Conservation (phyloP, 78 protist genomes). For the Cavenderia fasciculata region DNA sequence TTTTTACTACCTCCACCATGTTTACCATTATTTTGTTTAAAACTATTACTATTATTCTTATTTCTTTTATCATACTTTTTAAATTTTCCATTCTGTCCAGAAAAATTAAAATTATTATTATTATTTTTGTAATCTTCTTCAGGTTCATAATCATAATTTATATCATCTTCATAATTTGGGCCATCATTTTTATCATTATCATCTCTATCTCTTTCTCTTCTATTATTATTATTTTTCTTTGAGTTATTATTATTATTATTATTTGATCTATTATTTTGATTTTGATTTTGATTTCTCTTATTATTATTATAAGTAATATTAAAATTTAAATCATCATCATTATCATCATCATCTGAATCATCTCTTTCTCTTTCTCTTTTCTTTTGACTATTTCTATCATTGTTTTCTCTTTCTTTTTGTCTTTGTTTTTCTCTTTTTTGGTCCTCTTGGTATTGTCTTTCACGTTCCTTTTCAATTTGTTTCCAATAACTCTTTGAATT, state of each 20-base stretch:
- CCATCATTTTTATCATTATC: too few species aligned
- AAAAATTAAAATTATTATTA: too few species aligned
- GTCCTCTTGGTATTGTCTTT: not conserved
- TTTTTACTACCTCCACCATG: not conserved
- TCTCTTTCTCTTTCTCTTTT: not conserved
- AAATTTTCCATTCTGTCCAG: too few species aligned
- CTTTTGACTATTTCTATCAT: slow-evolving; percentile 5
- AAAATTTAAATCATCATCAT: not conserved
- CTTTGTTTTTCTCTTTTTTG: not conserved
- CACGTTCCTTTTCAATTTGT: not conserved
- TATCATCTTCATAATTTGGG: too few species aligned
- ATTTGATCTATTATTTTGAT: not conserved
- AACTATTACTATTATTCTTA: too few species aligned
- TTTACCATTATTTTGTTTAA: not conserved
- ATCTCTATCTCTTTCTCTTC: slow-evolving; percentile 13
- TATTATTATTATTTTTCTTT: not conserved
- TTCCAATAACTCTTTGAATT: too few species aligned
- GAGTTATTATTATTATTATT: slow-evolving; percentile 15
- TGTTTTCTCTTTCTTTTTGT: slow-evolving; percentile 4
- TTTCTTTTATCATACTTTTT: too few species aligned
- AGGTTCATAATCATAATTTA: too few species aligned
- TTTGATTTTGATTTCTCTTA: slow-evolving; percentile 12
- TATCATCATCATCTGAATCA: not conserved
- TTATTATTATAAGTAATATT: not conserved
- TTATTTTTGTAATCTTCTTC: too few species aligned